These are phyloP conservation scores for Pouteria glomerata DNA, from an alignment of 148 eudicot species.

Conservation along the genomic window DNA sequence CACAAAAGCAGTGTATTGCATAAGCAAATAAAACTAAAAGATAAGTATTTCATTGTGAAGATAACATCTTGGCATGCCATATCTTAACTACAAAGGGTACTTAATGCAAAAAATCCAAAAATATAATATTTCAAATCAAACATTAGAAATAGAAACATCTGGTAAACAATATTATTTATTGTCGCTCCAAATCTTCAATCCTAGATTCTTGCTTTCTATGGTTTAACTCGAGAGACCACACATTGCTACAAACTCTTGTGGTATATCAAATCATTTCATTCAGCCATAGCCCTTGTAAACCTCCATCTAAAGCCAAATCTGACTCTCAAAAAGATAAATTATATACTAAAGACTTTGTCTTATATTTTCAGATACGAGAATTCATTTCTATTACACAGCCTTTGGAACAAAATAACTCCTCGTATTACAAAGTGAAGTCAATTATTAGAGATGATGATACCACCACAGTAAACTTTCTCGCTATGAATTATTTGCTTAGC, in stretches of 20 bases:
- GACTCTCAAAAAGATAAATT: background rate
- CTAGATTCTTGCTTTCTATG: background rate
- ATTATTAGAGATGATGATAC: too few relatives aligned
- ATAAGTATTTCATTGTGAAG: background rate
- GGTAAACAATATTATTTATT: background rate
- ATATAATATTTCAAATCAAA: background rate
- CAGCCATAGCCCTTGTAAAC: background rate
- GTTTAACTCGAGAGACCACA: background rate
- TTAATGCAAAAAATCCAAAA: conserved; percentile 1
- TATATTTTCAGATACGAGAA: too few relatives aligned
- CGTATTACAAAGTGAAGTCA: too few relatives aligned
- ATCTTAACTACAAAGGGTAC: background rate
- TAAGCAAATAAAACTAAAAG: background rate
- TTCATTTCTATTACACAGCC: background rate
- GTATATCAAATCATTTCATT: background rate
- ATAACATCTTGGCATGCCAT: background rate
- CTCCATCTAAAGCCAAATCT: background rate
- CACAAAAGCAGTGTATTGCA: background rate
- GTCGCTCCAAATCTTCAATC: background rate
- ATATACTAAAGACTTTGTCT: background rate
- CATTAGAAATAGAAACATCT: background rate
- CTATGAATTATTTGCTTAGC: too few relatives aligned
- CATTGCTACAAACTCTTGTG: background rate
- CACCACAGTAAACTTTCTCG: too few relatives aligned
- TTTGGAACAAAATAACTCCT: background rate